Evolutionary conservation across 202 grass and related monocot genomes (phyloP), one percentile per base, ranked within the genome.

Genomic region (Sporobolus alterniflorus): DNA sequence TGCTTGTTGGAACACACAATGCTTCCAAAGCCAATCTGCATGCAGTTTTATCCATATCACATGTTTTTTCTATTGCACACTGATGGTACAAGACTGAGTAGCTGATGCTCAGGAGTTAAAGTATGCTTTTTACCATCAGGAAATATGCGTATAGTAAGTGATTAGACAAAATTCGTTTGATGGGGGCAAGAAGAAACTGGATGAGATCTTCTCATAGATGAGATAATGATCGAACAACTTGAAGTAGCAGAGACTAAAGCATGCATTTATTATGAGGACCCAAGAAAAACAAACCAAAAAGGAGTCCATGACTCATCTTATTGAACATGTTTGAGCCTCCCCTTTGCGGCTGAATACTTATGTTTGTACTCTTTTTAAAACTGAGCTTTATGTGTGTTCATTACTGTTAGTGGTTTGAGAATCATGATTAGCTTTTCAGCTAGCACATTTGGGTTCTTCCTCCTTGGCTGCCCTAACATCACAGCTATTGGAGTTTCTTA

Each of bases 401-500:
- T 80, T 75, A 54, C 33, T 33, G 11, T 57, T 61, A 54, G 50
- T 60, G 71, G 18, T 89, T 82, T 72, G 43, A 57, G 36, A 67
- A 77, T 67, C 50, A 63, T 39, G 40, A 9, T 76, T 49, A 67
- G 11, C 70, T 80, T 89, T 84, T 66, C 63, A 54, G 31, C 43
- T 85, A 76, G 54, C 75, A 70, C 76, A 68, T 64, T 61, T 85
- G 65, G 36, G 21, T 80, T 39, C 16, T 72, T 41, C 64, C 26
- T 71, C 13, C 30, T 48, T 76, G 55, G 71, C 17, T 25, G 10
- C 43, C 64, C 77, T 71, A 81, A 28, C 71, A 89, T 85, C 72
- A 82, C 82, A 52, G 56, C 77, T 71, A 24, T 33, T 49, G 48
- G 67, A 73, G 61, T 71, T 76, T 75, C 30, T 70, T 82, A 40